A percentile compares a stretch with the other conserved stretches of the same genome.
phyloP scores from a whole-genome alignment of 345 rosid species.

The Diplotaxis tenuifolia region DNA sequence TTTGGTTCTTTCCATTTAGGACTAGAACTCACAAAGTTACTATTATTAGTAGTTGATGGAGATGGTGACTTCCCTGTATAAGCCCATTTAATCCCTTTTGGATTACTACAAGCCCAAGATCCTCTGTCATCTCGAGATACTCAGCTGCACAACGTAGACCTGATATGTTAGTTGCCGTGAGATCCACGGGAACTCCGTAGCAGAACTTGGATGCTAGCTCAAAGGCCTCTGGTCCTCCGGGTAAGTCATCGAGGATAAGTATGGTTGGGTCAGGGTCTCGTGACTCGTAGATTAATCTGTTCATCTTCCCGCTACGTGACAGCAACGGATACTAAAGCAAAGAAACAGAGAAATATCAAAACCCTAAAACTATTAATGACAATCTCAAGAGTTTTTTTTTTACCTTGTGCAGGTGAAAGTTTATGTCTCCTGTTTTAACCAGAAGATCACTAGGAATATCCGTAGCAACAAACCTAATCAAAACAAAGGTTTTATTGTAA shows the following conservation, averaged over 20 bases:
- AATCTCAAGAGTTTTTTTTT: neutral
- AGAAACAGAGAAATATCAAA: neutral
- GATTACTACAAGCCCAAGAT: slow-evolving; percentile 96
- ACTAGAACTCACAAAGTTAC: slow-evolving; percentile 46
- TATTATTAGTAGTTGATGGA: slow-evolving; percentile 29
- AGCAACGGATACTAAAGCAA: slow-evolving; percentile 74
- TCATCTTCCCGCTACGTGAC: slow-evolving; percentile 91
- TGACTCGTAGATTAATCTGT: slow-evolving; percentile 78
- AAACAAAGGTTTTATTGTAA: neutral
- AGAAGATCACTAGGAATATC: slow-evolving; percentile 89
- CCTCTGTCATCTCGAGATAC: slow-evolving; percentile 99
- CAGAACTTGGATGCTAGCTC: slow-evolving; percentile 96
- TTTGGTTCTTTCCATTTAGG: slow-evolving; percentile 75
- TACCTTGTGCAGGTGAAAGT: slow-evolving; percentile 95
- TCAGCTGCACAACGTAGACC: slow-evolving; percentile 90
- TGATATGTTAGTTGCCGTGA: slow-evolving; percentile 86
- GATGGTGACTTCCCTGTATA: slow-evolving; percentile 70
- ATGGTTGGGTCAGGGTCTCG: slow-evolving; percentile 56
- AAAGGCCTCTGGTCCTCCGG: slow-evolving; percentile 86
- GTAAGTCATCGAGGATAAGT: slow-evolving; percentile 67
- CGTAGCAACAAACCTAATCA: slow-evolving; percentile 78
- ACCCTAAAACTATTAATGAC: slow-evolving; percentile 2
- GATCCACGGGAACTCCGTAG: slow-evolving; percentile 89
- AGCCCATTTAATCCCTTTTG: slow-evolving; percentile 91
- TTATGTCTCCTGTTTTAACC: slow-evolving; percentile 68